These are phyloP conservation scores for Xylariales sp. DNA, from an alignment of 2,329 filamentous ascomycete species.

Conservation along the genomic window DNA sequence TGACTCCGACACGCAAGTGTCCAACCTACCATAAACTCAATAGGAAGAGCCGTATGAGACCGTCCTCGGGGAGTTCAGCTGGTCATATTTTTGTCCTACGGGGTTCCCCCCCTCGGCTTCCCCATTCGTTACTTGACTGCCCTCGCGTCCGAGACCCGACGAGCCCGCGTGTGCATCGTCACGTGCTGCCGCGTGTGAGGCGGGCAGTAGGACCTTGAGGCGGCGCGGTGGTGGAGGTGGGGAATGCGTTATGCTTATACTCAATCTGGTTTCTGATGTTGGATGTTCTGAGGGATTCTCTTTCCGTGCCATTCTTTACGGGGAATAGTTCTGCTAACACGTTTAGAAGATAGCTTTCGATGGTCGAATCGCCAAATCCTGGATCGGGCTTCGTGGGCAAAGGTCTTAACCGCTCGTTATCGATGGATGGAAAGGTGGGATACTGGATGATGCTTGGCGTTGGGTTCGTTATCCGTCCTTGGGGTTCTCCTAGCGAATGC, in stretches of 20 bases:
- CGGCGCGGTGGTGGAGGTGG: slow-evolving; percentile 47
- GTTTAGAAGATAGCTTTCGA: not conserved
- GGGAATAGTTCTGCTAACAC: slow-evolving; percentile 16
- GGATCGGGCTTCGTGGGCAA: not conserved
- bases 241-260: slow-evolving; percentile 52
- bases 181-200: slow-evolving; percentile 50
- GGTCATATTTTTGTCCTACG: not conserved
- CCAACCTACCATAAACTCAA: slow-evolving; percentile 47
- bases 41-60: slow-evolving; percentile 54
- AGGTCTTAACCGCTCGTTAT: not conserved
- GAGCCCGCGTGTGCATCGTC: slow-evolving; percentile 51
- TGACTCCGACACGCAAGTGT: slow-evolving; percentile 52
- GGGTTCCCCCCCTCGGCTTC: slow-evolving; percentile 36
- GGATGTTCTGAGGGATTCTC: slow-evolving; percentile 26
- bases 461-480: not conserved
- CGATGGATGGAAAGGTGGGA: not conserved
- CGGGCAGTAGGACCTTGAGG: slow-evolving; percentile 35
- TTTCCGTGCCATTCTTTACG: slow-evolving; percentile 4
- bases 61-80: slow-evolving; percentile 40
- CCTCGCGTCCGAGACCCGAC: slow-evolving; percentile 37
- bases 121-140: slow-evolving; percentile 38
- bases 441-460: not conserved
- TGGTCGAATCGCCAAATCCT: too few relatives aligned
- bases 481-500: not conserved
- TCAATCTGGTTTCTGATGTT: slow-evolving; percentile 41